phyloP scores from a whole-genome alignment of 495 filamentous ascomycete species.

The Chlorociboria aeruginascens region DNA sequence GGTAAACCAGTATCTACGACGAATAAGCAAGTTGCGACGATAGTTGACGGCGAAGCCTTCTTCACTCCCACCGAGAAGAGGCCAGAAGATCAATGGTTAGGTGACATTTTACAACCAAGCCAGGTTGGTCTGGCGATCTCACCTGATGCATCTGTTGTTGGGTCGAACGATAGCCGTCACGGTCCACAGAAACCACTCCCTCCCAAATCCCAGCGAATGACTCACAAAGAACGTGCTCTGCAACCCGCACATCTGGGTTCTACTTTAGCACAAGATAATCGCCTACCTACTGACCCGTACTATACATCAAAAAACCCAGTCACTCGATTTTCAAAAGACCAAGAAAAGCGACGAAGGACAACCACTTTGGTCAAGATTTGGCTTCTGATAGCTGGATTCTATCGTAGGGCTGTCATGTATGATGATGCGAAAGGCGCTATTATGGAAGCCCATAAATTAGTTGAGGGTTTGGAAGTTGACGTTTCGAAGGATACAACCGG shows the following conservation, averaged over 20 bases:
- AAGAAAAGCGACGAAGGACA: slow-evolving; percentile 43
- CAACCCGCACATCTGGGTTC: slow-evolving; percentile 43
- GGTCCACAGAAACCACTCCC: slow-evolving; percentile 24
- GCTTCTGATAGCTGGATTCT: slow-evolving; percentile 79
- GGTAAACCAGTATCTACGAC: neutral
- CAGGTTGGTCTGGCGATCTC: neutral
- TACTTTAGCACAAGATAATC: slow-evolving; percentile 67
- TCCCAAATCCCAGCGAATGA: slow-evolving; percentile 33
- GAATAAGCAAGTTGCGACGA: slow-evolving; percentile 13
- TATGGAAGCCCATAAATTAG: slow-evolving; percentile 65
- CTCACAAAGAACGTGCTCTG: slow-evolving; percentile 32
- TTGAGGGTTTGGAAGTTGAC: slow-evolving; percentile 41
- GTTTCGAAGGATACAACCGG: slow-evolving; percentile 37
- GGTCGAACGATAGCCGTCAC: neutral
- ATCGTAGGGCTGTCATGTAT: slow-evolving; percentile 65
- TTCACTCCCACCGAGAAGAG: slow-evolving; percentile 24
- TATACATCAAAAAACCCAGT: slow-evolving; percentile 30
- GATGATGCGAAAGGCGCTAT: slow-evolving; percentile 70
- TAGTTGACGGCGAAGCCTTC: slow-evolving; percentile 27
- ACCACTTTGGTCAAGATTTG: slow-evolving; percentile 66
- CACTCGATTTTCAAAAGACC: slow-evolving; percentile 36
- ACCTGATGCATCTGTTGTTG: neutral
- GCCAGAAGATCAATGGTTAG: slow-evolving; percentile 1
- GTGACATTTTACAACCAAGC: neutral
- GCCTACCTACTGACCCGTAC: slow-evolving; percentile 58